These are phyloP conservation scores for Euphorbia peplus DNA, from an alignment of 345 rosid species.

Conservation along the genomic window DNA sequence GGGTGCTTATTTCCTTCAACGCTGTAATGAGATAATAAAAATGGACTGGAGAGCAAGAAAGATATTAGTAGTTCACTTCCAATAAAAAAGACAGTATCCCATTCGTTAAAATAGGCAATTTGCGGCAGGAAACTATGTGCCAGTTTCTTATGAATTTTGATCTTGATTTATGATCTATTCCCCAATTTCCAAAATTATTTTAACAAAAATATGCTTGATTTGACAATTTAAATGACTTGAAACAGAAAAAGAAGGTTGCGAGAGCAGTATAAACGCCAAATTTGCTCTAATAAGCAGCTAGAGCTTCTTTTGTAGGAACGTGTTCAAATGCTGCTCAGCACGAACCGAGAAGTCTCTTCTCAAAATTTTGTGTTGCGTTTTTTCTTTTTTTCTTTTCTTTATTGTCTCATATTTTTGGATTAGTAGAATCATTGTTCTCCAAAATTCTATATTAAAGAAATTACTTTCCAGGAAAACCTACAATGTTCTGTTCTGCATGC, in stretches of 20 bases:
- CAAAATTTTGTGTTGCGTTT: background rate
- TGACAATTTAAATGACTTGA: background rate
- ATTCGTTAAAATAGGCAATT: background rate
- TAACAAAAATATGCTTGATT: too few relatives aligned
- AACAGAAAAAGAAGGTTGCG: background rate
- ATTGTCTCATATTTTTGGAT: background rate
- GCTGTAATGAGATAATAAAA: background rate
- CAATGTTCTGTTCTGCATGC: background rate
- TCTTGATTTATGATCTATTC: background rate
- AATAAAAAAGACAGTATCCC: background rate
- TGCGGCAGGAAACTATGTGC: background rate
- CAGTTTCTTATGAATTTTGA: too few relatives aligned
- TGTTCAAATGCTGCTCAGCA: background rate
- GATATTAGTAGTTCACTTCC: background rate
- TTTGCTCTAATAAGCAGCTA: background rate
- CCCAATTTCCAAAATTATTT: background rate
- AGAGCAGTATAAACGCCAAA: background rate
- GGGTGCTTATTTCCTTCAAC: background rate
- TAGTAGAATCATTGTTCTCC: background rate
- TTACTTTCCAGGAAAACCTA: background rate
- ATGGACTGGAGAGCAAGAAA: background rate
- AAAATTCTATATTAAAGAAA: background rate
- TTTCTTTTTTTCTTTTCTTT: background rate
- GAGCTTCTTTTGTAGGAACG: background rate
- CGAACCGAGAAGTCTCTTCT: background rate